Evolutionary conservation across 2,329 filamentous ascomycete species (phyloP), one percentile per base, ranked within the genome.

Genomic region (Botryosphaeria agaves): DNA sequence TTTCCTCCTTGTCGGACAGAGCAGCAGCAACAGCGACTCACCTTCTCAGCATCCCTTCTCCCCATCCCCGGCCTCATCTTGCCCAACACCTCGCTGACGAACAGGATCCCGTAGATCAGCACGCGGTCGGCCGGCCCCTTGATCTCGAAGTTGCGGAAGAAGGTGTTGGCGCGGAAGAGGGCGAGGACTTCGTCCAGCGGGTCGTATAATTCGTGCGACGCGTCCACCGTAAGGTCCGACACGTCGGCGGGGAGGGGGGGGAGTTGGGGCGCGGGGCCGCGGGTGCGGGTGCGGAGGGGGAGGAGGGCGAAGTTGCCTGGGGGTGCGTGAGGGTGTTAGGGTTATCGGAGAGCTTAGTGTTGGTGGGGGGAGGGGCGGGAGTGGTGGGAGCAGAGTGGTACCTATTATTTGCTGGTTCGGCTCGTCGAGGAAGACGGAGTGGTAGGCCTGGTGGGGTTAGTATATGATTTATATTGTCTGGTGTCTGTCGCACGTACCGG

Each of bases 101-200:
- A 95, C 51, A 92, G 69, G 53, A 94, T 98, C 38, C 87, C 87
- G 61, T 98, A 98, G 48, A 95, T 85, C 42, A 98, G 68, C 48
- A 95, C 73, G 24, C 89, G 72, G 59, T 98, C 89, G 34, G 89
- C 87, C 16, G 83, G 80, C 9, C 89, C 89, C 59, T 93, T 87
- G 62, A 95, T 92, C 66, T 95, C 89, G 48, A 98, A 98, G 68
- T 95, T 98, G 48, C 89, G 80, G 69, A 95, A 98, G 59, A 98
- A 87, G 36, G 87, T 94, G 64, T 98, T 95, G 46, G 89, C 87
- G 40, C 89, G 82, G 69, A 95, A 98, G 29, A 95, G 71, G 8
- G 76, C 69, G 32, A 98, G 69, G 30, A 91, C 75, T 64, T 98
- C 89, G 59, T 98, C 89, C 32, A 95, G 70, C 38, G 89, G 81